Conservation (phyloP, 805 yeast genomes). For the Candida fluviatilis region DNA sequence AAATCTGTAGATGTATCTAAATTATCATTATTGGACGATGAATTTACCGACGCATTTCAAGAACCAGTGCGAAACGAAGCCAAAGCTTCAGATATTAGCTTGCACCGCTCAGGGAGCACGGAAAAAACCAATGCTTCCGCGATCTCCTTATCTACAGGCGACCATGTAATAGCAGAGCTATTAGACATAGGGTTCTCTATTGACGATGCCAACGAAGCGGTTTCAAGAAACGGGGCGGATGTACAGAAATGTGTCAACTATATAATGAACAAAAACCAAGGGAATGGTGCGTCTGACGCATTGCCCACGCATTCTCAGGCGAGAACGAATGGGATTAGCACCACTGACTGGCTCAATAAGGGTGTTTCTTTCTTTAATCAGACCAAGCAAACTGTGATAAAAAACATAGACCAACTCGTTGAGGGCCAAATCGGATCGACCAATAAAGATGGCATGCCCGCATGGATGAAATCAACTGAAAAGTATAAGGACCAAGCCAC, state of each 20-base stretch:
- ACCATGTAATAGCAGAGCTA: constrained; percentile 59
- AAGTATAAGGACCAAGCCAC: constrained; percentile 40
- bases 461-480: constrained; percentile 69
- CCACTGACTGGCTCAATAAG: constrained; percentile 53
- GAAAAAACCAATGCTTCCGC: background rate
- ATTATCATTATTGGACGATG: constrained; percentile 34
- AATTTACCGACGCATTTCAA: constrained; percentile 37
- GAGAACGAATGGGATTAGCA: constrained; percentile 17
- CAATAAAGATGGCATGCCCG: constrained; percentile 44
- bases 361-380: constrained; percentile 57
- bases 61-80: constrained; percentile 1
- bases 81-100: background rate
- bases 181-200: constrained; percentile 77
- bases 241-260: constrained; percentile 62
- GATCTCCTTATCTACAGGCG: constrained; percentile 19
- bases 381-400: constrained; percentile 57
- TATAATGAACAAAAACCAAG: constrained; percentile 44
- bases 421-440: constrained; percentile 10
- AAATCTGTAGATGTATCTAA: background rate
- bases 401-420: constrained; percentile 56
- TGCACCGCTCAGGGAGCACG: background rate
- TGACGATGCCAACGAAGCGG: constrained; percentile 57
- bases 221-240: constrained; percentile 54
- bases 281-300: background rate
- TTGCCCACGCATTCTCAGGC: constrained; percentile 1